phyloP scores from a whole-genome alignment of 768 basidiomycete genomes.

The Pleurotus pulmonarius region DNA sequence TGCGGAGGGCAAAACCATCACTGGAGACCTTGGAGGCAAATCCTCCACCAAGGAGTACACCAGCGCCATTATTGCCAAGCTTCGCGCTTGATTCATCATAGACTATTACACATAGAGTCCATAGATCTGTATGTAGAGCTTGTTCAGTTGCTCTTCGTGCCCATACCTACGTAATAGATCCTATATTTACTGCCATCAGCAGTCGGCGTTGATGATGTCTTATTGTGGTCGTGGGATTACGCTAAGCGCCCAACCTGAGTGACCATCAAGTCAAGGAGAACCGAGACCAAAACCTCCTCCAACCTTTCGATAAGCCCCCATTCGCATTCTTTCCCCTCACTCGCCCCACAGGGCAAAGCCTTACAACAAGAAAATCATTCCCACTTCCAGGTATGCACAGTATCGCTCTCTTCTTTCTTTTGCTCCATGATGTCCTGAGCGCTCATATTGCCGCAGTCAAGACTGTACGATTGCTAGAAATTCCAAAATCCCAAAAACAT shows the following conservation, averaged over 20 bases:
- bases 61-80: constrained; percentile 75
- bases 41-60: constrained; percentile 89
- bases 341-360: constrained; percentile 91
- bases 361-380: constrained; percentile 44
- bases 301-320: constrained; percentile 38
- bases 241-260: constrained; percentile 11
- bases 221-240: constrained; percentile 1
- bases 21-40: constrained; percentile 94
- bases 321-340: constrained; percentile 64
- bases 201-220: neutral
- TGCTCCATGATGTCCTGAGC: neutral
- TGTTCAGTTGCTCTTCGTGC: neutral
- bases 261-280: constrained; percentile 38
- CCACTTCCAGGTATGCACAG: constrained; percentile 13
- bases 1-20: constrained; percentile 93
- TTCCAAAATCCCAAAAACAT: constrained; percentile 40
- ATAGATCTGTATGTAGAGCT: neutral
- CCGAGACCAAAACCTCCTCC: constrained; percentile 35
- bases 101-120: constrained; percentile 6
- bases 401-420: neutral
- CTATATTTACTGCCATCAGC: neutral
- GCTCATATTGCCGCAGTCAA: constrained; percentile 17
- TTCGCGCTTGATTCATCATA: constrained; percentile 30
- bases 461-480: constrained; percentile 27
- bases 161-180: neutral